Evolutionary conservation across 257 asterid species (phyloP).

Genomic region (Forsythia suspensa): DNA sequence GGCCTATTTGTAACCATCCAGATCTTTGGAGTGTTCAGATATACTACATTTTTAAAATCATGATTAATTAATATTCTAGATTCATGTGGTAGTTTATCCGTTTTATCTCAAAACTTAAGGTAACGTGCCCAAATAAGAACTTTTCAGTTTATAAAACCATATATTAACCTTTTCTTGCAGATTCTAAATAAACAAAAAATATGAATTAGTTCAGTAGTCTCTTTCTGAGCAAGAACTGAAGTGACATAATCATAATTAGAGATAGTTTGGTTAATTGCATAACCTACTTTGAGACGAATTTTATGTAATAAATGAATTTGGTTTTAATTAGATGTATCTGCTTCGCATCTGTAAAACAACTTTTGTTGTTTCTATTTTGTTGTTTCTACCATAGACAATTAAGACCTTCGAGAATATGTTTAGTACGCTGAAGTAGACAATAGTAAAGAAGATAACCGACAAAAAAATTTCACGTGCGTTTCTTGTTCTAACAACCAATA

Average conservation of each 20-base stretch:
- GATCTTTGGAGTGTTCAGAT: conserved; percentile 28
- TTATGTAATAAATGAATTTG: neutral
- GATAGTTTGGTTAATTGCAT: conserved; percentile 31
- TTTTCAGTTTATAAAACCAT: neutral
- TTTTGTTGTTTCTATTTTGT: too few species aligned
- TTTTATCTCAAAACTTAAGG: neutral
- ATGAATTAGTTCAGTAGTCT: conserved; percentile 32
- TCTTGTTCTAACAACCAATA: neutral
- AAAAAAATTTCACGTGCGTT: neutral
- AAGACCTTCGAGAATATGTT: neutral
- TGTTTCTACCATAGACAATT: neutral
- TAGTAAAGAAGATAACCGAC: neutral
- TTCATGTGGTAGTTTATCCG: conserved; percentile 36
- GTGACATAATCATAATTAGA: conserved; percentile 22
- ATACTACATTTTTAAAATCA: neutral
- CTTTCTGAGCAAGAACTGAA: conserved; percentile 19
- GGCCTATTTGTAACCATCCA: conserved; percentile 28
- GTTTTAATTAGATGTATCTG: neutral
- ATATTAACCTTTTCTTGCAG: neutral
- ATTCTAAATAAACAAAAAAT: neutral
- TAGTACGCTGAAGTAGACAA: too few species aligned
- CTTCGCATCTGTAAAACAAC: neutral
- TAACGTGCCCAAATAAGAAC: neutral
- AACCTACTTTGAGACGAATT: conserved; percentile 22
- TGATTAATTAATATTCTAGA: conserved; percentile 20